phyloP scores from a whole-genome alignment of 441 rosid species.

The Bruguiera hainesii region DNA sequence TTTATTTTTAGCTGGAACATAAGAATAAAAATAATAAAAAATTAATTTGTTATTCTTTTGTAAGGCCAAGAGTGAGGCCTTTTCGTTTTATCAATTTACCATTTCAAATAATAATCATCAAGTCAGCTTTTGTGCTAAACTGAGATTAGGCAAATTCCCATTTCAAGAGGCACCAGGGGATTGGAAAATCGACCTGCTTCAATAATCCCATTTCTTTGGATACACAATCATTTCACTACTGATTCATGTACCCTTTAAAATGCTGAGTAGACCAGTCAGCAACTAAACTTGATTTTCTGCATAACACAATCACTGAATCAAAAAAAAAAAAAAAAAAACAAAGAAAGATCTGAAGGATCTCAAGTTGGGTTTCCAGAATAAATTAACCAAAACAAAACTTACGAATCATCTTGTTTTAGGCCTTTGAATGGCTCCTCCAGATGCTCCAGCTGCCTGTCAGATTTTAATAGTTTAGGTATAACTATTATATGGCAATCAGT shows the following conservation, averaged over 20 bases:
- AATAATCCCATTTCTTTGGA: background rate
- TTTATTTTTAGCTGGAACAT: too few species aligned
- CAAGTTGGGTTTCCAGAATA: background rate
- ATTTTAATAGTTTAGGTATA: slow-evolving; percentile 1
- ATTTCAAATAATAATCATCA: too few species aligned
- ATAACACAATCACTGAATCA: background rate
- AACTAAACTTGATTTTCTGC: slow-evolving; percentile 40
- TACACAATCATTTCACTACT: background rate
- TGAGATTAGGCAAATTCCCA: too few species aligned
- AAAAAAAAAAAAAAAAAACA: background rate
- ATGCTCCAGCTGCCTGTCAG: slow-evolving; percentile 48
- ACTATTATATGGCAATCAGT: background rate
- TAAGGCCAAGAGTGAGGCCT: too few species aligned
- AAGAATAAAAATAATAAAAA: too few species aligned
- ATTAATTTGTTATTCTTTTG: too few species aligned
- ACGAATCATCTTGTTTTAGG: slow-evolving; percentile 49
- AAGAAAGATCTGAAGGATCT: background rate
- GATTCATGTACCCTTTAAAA: slow-evolving; percentile 32
- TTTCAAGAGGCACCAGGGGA: background rate
- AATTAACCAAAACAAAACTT: slow-evolving; percentile 27
- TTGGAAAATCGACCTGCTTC: slow-evolving; percentile 2
- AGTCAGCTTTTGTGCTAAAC: too few species aligned
- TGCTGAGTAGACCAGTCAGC: slow-evolving; percentile 25
- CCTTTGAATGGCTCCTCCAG: slow-evolving; percentile 46
- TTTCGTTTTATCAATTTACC: too few species aligned